A percentile compares a stretch with the other conserved stretches of the same genome.
Evolutionary conservation across 2,329 filamentous ascomycete genomes (phyloP).

Genomic region (Ophiobolus disseminans): DNA sequence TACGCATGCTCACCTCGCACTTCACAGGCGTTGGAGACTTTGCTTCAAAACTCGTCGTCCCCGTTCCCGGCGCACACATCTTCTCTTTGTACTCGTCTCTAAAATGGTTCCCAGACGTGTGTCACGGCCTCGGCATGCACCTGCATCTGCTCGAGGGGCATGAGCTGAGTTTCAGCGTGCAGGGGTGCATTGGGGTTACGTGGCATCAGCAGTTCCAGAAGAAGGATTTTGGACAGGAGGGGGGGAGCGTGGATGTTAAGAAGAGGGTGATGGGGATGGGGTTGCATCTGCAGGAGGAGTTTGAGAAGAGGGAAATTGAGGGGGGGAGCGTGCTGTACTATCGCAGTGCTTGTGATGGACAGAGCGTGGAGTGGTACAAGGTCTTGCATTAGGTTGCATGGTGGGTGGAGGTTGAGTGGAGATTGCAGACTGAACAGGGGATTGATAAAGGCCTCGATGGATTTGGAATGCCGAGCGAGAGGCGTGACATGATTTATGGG

Average conservation of each 20-base stretch:
- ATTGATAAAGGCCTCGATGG: no score
- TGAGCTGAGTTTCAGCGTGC: neutral
- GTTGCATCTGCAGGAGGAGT: no score
- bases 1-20: conserved; percentile 20
- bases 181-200: conserved; percentile 4
- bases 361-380: no score
- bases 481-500: no score
- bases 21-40: neutral
- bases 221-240: conserved; percentile 14
- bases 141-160: conserved; percentile 17
- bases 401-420: no score
- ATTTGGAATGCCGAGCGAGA: no score
- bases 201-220: conserved; percentile 30
- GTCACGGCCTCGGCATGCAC: conserved; percentile 22
- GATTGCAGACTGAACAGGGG: no score
- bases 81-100: conserved; percentile 16
- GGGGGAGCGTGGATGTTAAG: neutral
- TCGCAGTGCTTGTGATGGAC: no score
- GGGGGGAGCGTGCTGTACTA: no score
- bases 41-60: conserved; percentile 20
- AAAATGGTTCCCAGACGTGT: conserved; percentile 21
- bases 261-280: conserved; percentile 2
- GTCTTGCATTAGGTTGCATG: no score
- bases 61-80: conserved; percentile 10
- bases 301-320: no score